Evolutionary conservation across 2,329 filamentous ascomycete genomes (phyloP).

Genomic region (Talaromyces atroroseus): DNA sequence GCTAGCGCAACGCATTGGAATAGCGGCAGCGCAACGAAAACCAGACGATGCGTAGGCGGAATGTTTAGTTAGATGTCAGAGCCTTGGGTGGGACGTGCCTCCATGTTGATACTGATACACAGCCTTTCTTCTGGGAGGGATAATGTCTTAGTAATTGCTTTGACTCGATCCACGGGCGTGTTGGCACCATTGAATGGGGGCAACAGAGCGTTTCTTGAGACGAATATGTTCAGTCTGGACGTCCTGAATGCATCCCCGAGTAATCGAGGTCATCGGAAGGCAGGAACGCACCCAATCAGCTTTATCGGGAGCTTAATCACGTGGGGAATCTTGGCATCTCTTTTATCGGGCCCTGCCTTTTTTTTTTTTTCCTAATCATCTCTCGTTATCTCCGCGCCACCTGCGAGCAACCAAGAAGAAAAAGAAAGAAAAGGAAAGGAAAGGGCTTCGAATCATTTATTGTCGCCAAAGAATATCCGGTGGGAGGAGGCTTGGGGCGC

Average conservation of each 20-base stretch:
- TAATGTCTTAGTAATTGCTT: not conserved
- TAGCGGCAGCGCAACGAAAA: not conserved
- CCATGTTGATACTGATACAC: conserved; percentile 4
- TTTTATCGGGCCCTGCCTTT: conserved; percentile 15
- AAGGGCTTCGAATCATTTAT: not conserved
- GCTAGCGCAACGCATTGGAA: conserved; percentile 8
- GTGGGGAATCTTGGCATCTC: conserved; percentile 14
- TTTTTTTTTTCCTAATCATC: conserved; percentile 16
- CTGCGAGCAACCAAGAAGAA: not conserved
- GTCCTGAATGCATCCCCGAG: not conserved
- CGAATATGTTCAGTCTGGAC: not conserved
- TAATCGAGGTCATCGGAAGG: conserved; percentile 11
- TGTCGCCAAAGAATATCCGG: not conserved
- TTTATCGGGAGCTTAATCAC: conserved; percentile 10
- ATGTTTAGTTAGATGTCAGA: not conserved
- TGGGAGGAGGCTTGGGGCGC: conserved; percentile 9
- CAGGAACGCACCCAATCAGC: conserved; percentile 13
- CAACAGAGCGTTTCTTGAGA: not conserved
- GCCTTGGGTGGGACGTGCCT: conserved; percentile 5
- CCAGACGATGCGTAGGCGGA: not conserved
- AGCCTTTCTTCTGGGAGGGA: not conserved
- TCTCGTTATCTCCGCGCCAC: conserved; percentile 9
- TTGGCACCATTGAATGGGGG: not conserved
- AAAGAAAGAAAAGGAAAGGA: not conserved
- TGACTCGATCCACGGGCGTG: not conserved